Evolutionary conservation across 768 basidiomycete genomes (phyloP).

Genomic region (Psilocybe tampanensis): DNA sequence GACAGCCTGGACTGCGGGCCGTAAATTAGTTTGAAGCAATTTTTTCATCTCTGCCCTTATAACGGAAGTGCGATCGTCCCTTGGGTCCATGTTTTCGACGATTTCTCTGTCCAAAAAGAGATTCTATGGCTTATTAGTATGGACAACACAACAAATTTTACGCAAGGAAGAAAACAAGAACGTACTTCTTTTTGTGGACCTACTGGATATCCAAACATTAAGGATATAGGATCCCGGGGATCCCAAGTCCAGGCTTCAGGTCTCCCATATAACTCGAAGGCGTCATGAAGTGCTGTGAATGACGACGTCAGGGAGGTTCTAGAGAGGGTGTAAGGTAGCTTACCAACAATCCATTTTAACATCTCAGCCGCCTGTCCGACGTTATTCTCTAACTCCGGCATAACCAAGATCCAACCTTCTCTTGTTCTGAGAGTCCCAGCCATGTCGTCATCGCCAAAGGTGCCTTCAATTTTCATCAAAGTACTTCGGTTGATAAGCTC

Average conservation of each 20-base stretch:
- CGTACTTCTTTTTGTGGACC: slow-evolving; percentile 83
- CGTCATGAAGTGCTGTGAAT: slow-evolving; percentile 73
- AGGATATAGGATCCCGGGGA: slow-evolving; percentile 73
- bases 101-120: slow-evolving; percentile 88
- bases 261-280: slow-evolving; percentile 87
- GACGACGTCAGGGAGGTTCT: slow-evolving; percentile 15
- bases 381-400: slow-evolving; percentile 80
- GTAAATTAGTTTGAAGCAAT: slow-evolving; percentile 69
- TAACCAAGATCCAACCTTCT: slow-evolving; percentile 87
- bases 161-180: slow-evolving; percentile 9
- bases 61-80: slow-evolving; percentile 75
- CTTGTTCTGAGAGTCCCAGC: slow-evolving; percentile 62
- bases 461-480: slow-evolving; percentile 89
- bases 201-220: slow-evolving; percentile 95
- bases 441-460: slow-evolving; percentile 77
- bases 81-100: slow-evolving; percentile 76
- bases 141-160: not conserved
- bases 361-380: slow-evolving; percentile 75
- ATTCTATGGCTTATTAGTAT: slow-evolving; percentile 44
- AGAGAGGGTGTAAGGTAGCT: slow-evolving; percentile 30
- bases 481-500: slow-evolving; percentile 88
- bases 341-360: slow-evolving; percentile 89
- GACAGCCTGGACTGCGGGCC: slow-evolving; percentile 33
- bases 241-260: slow-evolving; percentile 90
- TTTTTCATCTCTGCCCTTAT: slow-evolving; percentile 64